Conservation (phyloP, 2,329 filamentous ascomycete genomes). For the Teratosphaeriaceae sp. region DNA sequence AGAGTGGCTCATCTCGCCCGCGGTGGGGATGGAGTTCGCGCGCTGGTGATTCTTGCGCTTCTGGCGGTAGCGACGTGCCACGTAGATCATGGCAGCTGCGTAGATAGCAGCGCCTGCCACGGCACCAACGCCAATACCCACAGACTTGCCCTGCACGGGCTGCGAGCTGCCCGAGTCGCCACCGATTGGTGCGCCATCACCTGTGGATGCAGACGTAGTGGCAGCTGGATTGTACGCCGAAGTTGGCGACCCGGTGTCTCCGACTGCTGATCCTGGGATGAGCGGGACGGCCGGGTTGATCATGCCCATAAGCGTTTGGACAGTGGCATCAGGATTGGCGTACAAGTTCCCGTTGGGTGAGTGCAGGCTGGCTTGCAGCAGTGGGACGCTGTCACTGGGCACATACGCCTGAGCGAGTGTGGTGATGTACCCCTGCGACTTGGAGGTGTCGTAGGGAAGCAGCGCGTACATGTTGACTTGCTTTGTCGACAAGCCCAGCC, state of each 20-base stretch:
- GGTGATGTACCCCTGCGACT: constrained; percentile 68
- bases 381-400: constrained; percentile 40
- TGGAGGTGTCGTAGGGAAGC: constrained; percentile 66
- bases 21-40: constrained; percentile 66
- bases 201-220: constrained; percentile 26
- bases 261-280: constrained; percentile 41
- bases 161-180: constrained; percentile 46
- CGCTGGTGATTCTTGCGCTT: constrained; percentile 63
- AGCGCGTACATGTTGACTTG: constrained; percentile 64
- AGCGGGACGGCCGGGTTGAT: constrained; percentile 81
- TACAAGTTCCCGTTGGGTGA: constrained; percentile 70
- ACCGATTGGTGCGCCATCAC: constrained; percentile 44
- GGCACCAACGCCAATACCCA: constrained; percentile 67
- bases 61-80: constrained; percentile 84
- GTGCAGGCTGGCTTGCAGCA: constrained; percentile 62
- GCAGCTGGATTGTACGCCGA: constrained; percentile 34
- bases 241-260: constrained; percentile 32
- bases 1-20: constrained; percentile 40
- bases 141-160: constrained; percentile 57
- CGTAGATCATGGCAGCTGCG: constrained; percentile 88
- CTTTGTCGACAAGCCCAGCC: constrained; percentile 43
- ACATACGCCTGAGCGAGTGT: constrained; percentile 58
- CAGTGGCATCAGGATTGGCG: constrained; percentile 58
- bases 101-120: constrained; percentile 77
- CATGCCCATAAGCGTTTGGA: constrained; percentile 66